Conservation (phyloP, 257 asterid species). For the Solanum rostratum region DNA sequence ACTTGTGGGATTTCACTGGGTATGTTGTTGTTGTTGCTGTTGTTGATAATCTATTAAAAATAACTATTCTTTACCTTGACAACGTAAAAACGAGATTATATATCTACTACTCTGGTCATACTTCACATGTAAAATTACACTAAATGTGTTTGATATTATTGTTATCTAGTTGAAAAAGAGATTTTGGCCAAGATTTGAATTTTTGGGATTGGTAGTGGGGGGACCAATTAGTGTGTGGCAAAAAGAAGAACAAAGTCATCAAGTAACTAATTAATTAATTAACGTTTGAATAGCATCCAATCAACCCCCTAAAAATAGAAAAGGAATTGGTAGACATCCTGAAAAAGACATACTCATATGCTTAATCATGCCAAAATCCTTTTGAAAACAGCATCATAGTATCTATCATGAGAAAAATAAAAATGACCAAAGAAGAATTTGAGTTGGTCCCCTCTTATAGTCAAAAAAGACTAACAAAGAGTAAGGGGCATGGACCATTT, state of each 20-base stretch:
- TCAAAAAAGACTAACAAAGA: background rate
- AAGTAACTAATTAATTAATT: background rate
- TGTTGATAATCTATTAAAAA: too few species aligned
- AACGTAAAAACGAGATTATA: too few species aligned
- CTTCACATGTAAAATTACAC: background rate
- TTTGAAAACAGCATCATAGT: slow-evolving; percentile 15
- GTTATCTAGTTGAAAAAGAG: background rate
- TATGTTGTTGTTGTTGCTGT: too few species aligned
- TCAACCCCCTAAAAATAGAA: background rate
- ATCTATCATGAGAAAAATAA: slow-evolving; percentile 26
- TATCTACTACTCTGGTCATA: too few species aligned
- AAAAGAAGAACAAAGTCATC: background rate
- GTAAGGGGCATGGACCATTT: slow-evolving; percentile 33
- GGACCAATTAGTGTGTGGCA: background rate
- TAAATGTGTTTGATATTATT: background rate
- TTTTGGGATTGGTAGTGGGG: background rate
- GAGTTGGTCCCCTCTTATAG: background rate
- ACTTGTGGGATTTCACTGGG: too few species aligned
- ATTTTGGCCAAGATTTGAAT: background rate
- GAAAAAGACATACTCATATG: background rate
- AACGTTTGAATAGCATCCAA: background rate
- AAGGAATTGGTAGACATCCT: background rate
- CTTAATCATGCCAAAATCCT: slow-evolving; percentile 16
- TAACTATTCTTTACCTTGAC: too few species aligned
- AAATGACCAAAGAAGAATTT: background rate